Evolutionary conservation across 1,284 basidiomycete species (phyloP), one percentile per base, ranked within the genome.

Genomic region (Blastosporella zonata): DNA sequence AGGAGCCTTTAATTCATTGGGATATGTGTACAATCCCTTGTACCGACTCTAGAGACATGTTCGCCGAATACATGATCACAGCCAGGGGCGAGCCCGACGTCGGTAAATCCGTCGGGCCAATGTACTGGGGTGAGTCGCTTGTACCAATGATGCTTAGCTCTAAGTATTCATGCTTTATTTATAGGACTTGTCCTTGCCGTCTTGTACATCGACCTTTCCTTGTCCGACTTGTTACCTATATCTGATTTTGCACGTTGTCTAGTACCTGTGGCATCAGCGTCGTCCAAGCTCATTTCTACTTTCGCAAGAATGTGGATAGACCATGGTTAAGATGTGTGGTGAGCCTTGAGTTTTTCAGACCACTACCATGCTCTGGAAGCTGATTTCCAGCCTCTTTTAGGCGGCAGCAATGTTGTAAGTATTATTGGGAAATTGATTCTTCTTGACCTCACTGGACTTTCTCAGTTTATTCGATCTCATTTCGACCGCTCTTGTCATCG

Each of bases 261-360:
- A 33, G 46, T 29, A 40, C 37, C 15, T 47, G 46, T 21, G 46
- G 46, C 7, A 41, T 47, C 20, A 40, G 46, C 22, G 38, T 47
- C 12, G 46, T 47, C 31, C 46, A 47, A 33, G 46, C 46, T 22
- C 38, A 41, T 27, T 47, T 39, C 31, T 47, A 47, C 12, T 47
- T 47, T 29, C 17, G 38, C 5, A 47, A 41, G 28, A 47, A 41
- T 27, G 20, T 15, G 6, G 46, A 47, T 17, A 47, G 15, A 21
- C 13, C 38, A 25, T 47, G 46, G 46, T 7, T 47, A 9, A 22
- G 46, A 47, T 29, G 29, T 9, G 17, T 37, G 17, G 46, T 47
- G 8, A 21, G 41, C 25, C 25, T 6, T 5, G 6, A 31, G 4
- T 7, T 31, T 29, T 43, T 43, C 28, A 27, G 12, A 7, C 2